Conservation (phyloP, 805 yeast genomes). For the Jamesozyma piceae region DNA sequence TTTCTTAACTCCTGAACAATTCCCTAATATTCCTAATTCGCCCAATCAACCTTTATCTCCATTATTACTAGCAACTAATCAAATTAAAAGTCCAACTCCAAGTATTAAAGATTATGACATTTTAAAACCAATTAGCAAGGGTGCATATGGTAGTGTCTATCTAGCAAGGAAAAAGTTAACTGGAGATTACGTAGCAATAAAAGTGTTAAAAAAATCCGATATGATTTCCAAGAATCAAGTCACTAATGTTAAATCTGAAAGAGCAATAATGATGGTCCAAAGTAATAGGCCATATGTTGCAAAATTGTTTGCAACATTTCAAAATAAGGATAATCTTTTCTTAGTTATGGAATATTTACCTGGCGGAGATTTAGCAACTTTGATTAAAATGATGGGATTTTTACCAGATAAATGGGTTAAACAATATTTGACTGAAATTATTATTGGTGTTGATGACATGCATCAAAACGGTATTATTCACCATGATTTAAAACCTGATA, state of each 20-base stretch:
- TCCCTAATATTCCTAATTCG: slow-evolving; percentile 15
- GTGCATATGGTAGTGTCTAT: slow-evolving; percentile 95
- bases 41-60: slow-evolving; percentile 73
- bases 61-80: slow-evolving; percentile 55
- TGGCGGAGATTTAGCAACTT: slow-evolving; percentile 92
- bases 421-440: slow-evolving; percentile 80
- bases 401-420: slow-evolving; percentile 81
- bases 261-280: slow-evolving; percentile 97
- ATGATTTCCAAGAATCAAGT: slow-evolving; percentile 97
- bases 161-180: slow-evolving; percentile 74
- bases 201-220: slow-evolving; percentile 82
- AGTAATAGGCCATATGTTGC: slow-evolving; percentile 91
- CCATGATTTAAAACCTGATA: slow-evolving; percentile 93
- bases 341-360: slow-evolving; percentile 93
- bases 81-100: slow-evolving; percentile 48
- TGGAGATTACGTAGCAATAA: slow-evolving; percentile 93
- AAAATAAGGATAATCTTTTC: slow-evolving; percentile 74
- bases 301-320: slow-evolving; percentile 78
- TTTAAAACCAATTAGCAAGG: slow-evolving; percentile 86
- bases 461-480: slow-evolving; percentile 87
- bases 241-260: slow-evolving; percentile 84
- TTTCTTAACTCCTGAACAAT: slow-evolving; percentile 27
- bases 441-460: slow-evolving; percentile 81
- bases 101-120: slow-evolving; percentile 83
- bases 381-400: slow-evolving; percentile 72